Conservation (phyloP, 2,329 filamentous ascomycete genomes). For the Diaporthe aspalathi region DNA sequence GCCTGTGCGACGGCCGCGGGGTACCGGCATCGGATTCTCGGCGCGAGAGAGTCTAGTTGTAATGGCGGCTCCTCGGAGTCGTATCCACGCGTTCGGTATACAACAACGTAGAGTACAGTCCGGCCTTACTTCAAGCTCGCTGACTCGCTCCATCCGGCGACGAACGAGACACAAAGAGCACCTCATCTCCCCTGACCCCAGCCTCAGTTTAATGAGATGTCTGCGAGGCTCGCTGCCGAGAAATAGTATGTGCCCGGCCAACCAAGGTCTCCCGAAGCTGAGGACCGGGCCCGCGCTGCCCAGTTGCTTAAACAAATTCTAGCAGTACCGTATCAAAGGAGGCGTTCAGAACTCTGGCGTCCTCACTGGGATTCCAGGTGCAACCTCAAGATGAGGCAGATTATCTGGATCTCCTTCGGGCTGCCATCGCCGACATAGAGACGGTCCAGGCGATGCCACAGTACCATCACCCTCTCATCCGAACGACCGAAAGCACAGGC, state of each 20-base stretch:
- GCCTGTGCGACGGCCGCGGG: slow-evolving; percentile 5
- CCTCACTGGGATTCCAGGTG: slow-evolving; percentile 32
- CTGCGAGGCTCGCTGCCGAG: neutral
- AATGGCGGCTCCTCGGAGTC: neutral
- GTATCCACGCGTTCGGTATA: neutral
- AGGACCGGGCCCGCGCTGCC: neutral
- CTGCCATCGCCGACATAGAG: slow-evolving; percentile 29
- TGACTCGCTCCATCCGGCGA: neutral
- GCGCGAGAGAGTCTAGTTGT: neutral
- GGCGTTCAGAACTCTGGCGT: slow-evolving; percentile 1
- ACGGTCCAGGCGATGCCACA: slow-evolving; percentile 33
- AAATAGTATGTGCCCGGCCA: slow-evolving; percentile 4
- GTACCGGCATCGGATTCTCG: slow-evolving; percentile 11
- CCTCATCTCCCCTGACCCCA: neutral
- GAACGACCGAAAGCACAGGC: neutral
- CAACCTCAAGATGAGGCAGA: slow-evolving; percentile 33
- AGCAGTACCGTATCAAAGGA: slow-evolving; percentile 20
- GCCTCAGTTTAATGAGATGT: neutral
- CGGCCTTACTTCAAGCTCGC: neutral
- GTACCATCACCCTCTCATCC: slow-evolving; percentile 26
- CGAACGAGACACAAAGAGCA: neutral
- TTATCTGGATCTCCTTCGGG: slow-evolving; percentile 33
- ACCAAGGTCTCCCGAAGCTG: neutral
- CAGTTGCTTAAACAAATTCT: neutral
- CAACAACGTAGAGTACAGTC: neutral